Evolutionary conservation across 306 rosid species (phyloP).

Genomic region (Morella rubra): DNA sequence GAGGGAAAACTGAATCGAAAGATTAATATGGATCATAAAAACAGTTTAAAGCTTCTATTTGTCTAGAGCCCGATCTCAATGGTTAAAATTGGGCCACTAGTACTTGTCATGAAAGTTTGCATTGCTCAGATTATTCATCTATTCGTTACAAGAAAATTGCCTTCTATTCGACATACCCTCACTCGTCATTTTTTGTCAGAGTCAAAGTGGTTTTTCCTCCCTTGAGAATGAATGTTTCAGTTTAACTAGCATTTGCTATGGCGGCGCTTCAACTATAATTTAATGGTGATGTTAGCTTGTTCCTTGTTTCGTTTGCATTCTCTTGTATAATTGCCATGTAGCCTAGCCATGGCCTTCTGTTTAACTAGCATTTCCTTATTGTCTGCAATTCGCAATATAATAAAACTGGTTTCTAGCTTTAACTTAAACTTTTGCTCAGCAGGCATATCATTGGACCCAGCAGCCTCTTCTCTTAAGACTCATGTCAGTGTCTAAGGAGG

Average conservation of each 20-base stretch:
- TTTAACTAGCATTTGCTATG: constrained; percentile 7
- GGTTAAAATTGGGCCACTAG: too few species aligned
- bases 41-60: too few species aligned
- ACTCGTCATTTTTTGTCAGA: too few species aligned
- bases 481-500: constrained; percentile 68
- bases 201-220: too few species aligned
- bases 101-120: not conserved
- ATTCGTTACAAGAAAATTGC: not conserved
- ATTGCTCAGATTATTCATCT: not conserved
- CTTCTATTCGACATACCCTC: not conserved
- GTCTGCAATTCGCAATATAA: constrained; percentile 1
- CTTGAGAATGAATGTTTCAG: not conserved
- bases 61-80: too few species aligned
- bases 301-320: not conserved
- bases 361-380: not conserved
- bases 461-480: constrained; percentile 27
- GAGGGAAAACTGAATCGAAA: not conserved
- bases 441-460: constrained; percentile 26
- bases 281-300: not conserved
- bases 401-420: constrained; percentile 22
- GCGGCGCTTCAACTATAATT: constrained; percentile 4
- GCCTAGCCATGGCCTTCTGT: not conserved
- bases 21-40: not conserved
- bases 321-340: not conserved
- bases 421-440: constrained; percentile 26